Evolutionary conservation across 2,329 filamentous ascomycete species (phyloP).

Genomic region (Aureobasidium zeae): DNA sequence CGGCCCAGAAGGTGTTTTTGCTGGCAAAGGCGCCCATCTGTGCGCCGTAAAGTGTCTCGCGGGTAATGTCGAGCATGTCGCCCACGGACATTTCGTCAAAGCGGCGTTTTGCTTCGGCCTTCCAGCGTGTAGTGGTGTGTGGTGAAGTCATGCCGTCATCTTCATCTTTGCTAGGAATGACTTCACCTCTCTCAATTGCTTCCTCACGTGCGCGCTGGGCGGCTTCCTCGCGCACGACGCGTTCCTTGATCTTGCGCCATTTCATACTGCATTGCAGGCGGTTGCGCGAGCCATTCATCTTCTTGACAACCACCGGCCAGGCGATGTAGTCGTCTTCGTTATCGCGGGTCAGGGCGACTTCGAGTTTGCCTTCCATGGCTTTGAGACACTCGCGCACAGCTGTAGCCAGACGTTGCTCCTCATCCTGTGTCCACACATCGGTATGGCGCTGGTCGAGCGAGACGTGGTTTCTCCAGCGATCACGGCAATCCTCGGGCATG

Average conservation of each 20-base stretch:
- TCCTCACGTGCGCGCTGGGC: conserved; percentile 17
- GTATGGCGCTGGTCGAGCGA: conserved; percentile 47
- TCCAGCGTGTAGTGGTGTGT: conserved; percentile 2
- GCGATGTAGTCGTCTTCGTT: conserved; percentile 49
- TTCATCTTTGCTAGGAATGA: neutral
- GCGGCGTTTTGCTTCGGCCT: conserved; percentile 2
- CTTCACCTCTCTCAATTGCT: neutral
- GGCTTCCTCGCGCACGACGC: conserved; percentile 18
- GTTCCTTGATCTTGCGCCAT: conserved; percentile 47
- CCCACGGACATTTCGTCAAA: conserved; percentile 15
- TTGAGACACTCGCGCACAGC: conserved; percentile 46
- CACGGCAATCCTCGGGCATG: conserved; percentile 55
- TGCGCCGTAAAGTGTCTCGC: conserved; percentile 13
- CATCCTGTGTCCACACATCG: conserved; percentile 51
- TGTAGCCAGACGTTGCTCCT: conserved; percentile 46
- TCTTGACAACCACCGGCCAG: conserved; percentile 55
- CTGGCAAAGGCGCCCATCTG: neutral
- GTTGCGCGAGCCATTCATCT: conserved; percentile 53
- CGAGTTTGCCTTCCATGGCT: conserved; percentile 23
- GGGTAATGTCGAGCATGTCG: conserved; percentile 16
- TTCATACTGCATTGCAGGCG: conserved; percentile 60
- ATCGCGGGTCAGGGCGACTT: conserved; percentile 27
- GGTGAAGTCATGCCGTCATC: conserved; percentile 4
- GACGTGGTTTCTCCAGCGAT: conserved; percentile 61
- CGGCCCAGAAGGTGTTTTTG: conserved; percentile 14